Evolutionary conservation across 345 rosid genomes (phyloP).

Genomic region (Tarenaya hassleriana): DNA sequence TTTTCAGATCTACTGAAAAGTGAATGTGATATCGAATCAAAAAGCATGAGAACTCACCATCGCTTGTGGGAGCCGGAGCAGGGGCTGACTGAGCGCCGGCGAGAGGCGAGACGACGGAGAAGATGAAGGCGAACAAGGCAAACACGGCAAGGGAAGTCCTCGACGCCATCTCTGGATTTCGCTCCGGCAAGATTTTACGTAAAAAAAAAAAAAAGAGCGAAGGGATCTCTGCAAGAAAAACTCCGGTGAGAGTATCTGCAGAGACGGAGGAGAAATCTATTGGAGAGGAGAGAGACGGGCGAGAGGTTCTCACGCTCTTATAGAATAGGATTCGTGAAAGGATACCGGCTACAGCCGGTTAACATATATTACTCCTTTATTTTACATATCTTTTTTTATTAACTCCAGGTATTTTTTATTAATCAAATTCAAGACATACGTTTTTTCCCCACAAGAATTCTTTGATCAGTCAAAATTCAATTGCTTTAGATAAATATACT

Average conservation of each 20-base stretch:
- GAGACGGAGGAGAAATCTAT: slow-evolving; percentile 12
- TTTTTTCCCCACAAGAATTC: slow-evolving; percentile 9
- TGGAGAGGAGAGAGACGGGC: slow-evolving; percentile 2
- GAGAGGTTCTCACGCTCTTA: slow-evolving; percentile 11
- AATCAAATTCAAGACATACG: slow-evolving; percentile 10
- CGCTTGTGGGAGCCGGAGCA: slow-evolving; percentile 63
- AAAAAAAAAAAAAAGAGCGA: background rate
- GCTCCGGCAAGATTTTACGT: background rate
- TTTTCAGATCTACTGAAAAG: slow-evolving; percentile 24
- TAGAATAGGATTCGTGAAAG: slow-evolving; percentile 12
- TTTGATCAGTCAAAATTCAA: background rate
- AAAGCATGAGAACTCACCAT: slow-evolving; percentile 34
- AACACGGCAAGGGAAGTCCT: slow-evolving; percentile 14
- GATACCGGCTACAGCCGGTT: slow-evolving; percentile 23
- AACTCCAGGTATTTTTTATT: background rate
- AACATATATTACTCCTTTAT: background rate
- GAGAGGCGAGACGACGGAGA: slow-evolving; percentile 33
- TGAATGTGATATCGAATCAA: background rate
- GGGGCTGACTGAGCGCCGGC: slow-evolving; percentile 39
- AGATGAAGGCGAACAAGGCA: slow-evolving; percentile 23
- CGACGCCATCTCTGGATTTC: slow-evolving; percentile 20
- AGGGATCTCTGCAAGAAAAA: slow-evolving; percentile 10
- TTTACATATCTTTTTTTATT: too few relatives aligned
- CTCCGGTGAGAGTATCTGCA: slow-evolving; percentile 24
- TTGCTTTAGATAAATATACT: slow-evolving; percentile 11